These are phyloP conservation scores for Aquilaria agallochum DNA, from an alignment of 441 rosid species.

Conservation along the genomic window DNA sequence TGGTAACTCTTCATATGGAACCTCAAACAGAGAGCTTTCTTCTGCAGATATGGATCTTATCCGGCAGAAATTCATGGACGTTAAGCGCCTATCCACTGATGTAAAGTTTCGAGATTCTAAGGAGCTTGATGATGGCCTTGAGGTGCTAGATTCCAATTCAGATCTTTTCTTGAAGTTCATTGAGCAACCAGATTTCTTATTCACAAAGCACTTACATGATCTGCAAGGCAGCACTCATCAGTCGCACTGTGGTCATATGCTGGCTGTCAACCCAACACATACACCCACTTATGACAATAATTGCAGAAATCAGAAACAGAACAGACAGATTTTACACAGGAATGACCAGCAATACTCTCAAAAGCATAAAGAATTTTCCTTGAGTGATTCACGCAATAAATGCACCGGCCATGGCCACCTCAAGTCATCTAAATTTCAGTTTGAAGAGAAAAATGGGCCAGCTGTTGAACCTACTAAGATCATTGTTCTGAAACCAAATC, in stretches of 20 bases:
- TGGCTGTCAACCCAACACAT: constrained; percentile 35
- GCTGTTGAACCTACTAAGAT: constrained; percentile 59
- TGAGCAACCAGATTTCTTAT: constrained; percentile 85
- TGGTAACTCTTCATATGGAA: constrained; percentile 26
- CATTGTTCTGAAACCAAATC: constrained; percentile 88
- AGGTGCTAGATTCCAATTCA: constrained; percentile 75
- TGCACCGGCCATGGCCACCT: constrained; percentile 24
- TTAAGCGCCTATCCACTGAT: constrained; percentile 67
- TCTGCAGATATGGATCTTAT: constrained; percentile 71
- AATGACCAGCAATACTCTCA: constrained; percentile 29
- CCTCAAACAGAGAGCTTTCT: constrained; percentile 33
- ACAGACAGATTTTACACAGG: constrained; percentile 33
- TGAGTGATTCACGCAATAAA: constrained; percentile 26
- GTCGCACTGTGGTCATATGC: constrained; percentile 34
- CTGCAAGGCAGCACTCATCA: constrained; percentile 41
- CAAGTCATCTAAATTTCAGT: constrained; percentile 35
- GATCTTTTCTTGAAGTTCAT: constrained; percentile 74
- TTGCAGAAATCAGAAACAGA: constrained; percentile 26
- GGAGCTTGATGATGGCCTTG: constrained; percentile 72
- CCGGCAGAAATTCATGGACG: constrained; percentile 66
- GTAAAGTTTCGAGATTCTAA: constrained; percentile 64
- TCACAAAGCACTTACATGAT: constrained; percentile 79
- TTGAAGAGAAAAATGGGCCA: constrained; percentile 36
- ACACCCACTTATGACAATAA: constrained; percentile 24
- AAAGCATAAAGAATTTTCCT: constrained; percentile 24